Evolutionary conservation across 2,329 filamentous ascomycete genomes (phyloP), one percentile per base, ranked within the genome.

Genomic region (Decorospora gaudefroyi): DNA sequence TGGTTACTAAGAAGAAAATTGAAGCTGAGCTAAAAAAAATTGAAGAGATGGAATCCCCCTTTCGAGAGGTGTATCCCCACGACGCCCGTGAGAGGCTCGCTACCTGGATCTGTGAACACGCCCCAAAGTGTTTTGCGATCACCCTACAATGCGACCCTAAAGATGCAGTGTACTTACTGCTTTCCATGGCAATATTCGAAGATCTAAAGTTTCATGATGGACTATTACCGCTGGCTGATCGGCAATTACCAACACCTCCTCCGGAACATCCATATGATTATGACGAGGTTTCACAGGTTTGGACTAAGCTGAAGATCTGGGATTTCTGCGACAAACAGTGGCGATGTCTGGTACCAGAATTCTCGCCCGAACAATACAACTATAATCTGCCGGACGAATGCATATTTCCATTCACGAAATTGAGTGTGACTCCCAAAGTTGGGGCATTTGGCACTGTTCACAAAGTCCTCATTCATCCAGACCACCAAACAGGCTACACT

Each of bases 271-370:
- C n/a, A n/a, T n/a, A n/a, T n/a, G n/a, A n/a, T n/a, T n/a, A n/a
- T n/a, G n/a, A n/a, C n/a, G n/a, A n/a, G n/a, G n/a, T n/a, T n/a
- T n/a, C n/a, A n/a, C 18, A 10, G n/a, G 11, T 51, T n/a, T 56
- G 50, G 53, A 34, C 2, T 10, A 0, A 7, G 9, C 25, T 13
- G 1, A 41, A 33, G 12, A 22, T 41, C 4, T 1, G 43, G 4
- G 21, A 42, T 9, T 59, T 59, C 31, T 41, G 29, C 21, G 34
- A 48, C 2, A 26, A 37, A 3, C 56, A 59, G 28, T 59, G 56
- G 56, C 48, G 15, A 12, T 57, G 22, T 8, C 23, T 51, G 9
- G 51, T 30, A 5, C 53, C 53, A 2, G 26, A 52, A 1, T 59
- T 59, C 26, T 5, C 22, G 0, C 25, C 32, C 3, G 7, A 17